phyloP scores from a whole-genome alignment of 169 alveolate species.

The Blepharisma undulans region DNA sequence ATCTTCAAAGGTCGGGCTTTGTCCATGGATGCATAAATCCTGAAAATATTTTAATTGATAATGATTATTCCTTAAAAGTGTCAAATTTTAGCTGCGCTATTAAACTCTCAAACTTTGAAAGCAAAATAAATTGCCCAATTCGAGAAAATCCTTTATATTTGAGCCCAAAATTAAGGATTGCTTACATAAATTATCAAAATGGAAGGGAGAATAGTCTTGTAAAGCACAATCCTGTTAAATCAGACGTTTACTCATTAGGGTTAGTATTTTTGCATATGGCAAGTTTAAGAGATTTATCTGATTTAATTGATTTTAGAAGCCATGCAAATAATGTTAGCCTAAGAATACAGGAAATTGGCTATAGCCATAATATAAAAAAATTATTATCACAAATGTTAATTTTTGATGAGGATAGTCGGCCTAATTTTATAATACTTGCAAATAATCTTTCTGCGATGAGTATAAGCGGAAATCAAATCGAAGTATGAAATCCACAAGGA shows the following conservation, averaged over 20 bases:
- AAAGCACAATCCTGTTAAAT: conserved; percentile 48
- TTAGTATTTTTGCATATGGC: conserved; percentile 39
- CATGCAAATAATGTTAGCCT: background rate
- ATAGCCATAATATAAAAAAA: background rate
- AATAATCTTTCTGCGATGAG: too few relatives aligned
- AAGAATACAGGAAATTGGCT: background rate
- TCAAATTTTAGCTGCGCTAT: background rate
- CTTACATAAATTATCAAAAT: background rate
- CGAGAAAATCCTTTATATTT: conserved; percentile 19
- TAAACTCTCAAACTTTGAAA: too few relatives aligned
- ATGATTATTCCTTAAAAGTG: background rate
- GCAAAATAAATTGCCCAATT: background rate
- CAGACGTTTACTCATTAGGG: conserved; percentile 60
- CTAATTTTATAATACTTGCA: background rate
- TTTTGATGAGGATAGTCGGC: background rate
- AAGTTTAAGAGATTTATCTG: background rate
- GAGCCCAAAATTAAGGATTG: background rate
- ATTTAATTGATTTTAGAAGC: background rate
- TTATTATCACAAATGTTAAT: background rate
- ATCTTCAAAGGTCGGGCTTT: background rate
- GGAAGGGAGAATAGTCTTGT: background rate
- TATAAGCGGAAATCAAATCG: too few relatives aligned
- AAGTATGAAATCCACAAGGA: too few relatives aligned
- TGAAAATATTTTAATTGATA: conserved; percentile 7
- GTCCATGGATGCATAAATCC: conserved; percentile 33